A percentile compares a stretch with the other conserved stretches of the same genome.
Evolutionary conservation across 2,329 filamentous ascomycete species (phyloP).

Genomic region (Xylariaceae sp.): DNA sequence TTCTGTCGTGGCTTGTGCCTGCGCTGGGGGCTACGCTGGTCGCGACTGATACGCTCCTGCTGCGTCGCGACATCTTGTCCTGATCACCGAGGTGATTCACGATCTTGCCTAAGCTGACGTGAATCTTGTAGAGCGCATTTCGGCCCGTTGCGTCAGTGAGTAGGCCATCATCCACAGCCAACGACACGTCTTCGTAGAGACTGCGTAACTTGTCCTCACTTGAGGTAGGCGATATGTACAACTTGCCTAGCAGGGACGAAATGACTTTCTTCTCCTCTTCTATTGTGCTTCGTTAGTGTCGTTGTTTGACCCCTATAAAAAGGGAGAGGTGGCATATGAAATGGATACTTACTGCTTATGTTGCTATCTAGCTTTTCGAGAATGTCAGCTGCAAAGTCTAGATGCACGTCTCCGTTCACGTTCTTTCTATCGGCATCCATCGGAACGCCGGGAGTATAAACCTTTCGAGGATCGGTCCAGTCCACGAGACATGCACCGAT

Average conservation of each 20-base stretch:
- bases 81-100: conserved; percentile 51
- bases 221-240: conserved; percentile 68
- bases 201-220: conserved; percentile 53
- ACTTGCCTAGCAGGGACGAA: conserved; percentile 71
- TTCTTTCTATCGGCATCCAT: conserved; percentile 56
- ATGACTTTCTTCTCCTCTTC: conserved; percentile 84
- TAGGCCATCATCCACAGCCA: conserved; percentile 58
- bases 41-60: conserved; percentile 17
- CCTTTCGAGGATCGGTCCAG: conserved; percentile 92
- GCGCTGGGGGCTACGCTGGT: conserved; percentile 5
- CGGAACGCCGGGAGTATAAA: conserved; percentile 46
- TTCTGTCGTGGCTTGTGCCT: conserved; percentile 8
- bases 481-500: conserved; percentile 82
- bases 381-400: conserved; percentile 71
- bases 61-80: conserved; percentile 18
- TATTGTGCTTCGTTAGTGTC: conserved; percentile 31
- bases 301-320: not conserved
- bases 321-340: not conserved
- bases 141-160: conserved; percentile 55
- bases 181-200: conserved; percentile 52
- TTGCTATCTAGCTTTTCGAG: conserved; percentile 66
- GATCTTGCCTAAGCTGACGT: conserved; percentile 62
- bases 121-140: conserved; percentile 63
- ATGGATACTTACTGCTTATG: conserved; percentile 54
- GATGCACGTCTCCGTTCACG: conserved; percentile 71